phyloP scores from a whole-genome alignment of 768 basidiomycete genomes.

The Jaapia argillacea region DNA sequence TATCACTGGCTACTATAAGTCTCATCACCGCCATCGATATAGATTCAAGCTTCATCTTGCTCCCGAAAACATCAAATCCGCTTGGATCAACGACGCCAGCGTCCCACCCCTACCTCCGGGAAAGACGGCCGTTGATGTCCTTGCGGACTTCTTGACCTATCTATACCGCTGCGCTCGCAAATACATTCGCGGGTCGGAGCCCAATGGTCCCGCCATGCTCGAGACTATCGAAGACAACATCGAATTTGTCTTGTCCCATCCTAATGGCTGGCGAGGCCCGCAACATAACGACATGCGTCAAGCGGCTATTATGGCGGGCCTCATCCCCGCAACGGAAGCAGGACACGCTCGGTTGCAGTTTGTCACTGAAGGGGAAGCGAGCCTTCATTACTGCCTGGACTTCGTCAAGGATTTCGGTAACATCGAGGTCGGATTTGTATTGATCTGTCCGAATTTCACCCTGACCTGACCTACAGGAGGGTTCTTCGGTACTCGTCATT shows the following conservation, averaged over 20 bases:
- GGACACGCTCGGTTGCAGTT: slow-evolving; percentile 13
- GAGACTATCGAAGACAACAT: slow-evolving; percentile 11
- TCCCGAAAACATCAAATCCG: not conserved
- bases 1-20: not conserved
- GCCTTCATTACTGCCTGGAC: slow-evolving; percentile 1
- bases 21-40: not conserved
- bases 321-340: slow-evolving; percentile 11
- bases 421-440: no score
- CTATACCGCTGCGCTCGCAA: slow-evolving; percentile 13
- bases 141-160: slow-evolving; percentile 18
- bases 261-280: slow-evolving; percentile 20
- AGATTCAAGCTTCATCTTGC: not conserved
- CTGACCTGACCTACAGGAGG: not conserved
- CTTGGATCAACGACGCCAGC: not conserved
- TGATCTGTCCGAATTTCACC: not conserved
- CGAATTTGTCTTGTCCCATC: slow-evolving; percentile 18
- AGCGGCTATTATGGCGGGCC: slow-evolving; percentile 14
- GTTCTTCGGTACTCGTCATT: not conserved
- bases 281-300: slow-evolving; percentile 19
- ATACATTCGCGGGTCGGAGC: slow-evolving; percentile 15
- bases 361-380: no score
- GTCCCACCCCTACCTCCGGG: slow-evolving; percentile 13
- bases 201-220: slow-evolving; percentile 13
- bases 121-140: slow-evolving; percentile 11
- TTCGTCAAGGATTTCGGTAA: not conserved